phyloP scores from a whole-genome alignment of 345 rosid genomes.

The Citrus unshiu region DNA sequence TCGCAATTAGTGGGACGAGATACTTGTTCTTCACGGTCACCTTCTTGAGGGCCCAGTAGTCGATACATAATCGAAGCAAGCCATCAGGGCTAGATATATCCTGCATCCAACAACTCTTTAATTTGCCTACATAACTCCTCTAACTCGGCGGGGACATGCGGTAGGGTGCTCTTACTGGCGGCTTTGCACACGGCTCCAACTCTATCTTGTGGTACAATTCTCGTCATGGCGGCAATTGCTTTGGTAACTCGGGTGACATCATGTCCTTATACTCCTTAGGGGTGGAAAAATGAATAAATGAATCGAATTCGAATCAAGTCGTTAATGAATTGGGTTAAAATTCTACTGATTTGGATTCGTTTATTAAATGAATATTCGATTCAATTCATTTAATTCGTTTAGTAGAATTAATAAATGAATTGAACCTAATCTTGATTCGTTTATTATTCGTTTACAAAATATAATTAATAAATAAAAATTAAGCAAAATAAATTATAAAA shows the following conservation, averaged over 20 bases:
- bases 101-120: fast-evolving
- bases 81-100: not conserved
- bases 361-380: no score
- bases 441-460: no score
- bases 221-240: not conserved
- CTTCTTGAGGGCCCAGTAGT: not conserved
- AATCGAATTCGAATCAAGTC: no score
- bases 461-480: no score
- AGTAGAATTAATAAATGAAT: no score
- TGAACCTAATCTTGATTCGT: no score
- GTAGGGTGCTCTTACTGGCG: fast-evolving
- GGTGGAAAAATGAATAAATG: no score
- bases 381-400: no score
- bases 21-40: not conserved
- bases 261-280: not conserved
- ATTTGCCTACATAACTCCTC: not conserved
- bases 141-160: not conserved
- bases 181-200: not conserved
- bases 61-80: not conserved
- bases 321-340: no score
- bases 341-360: no score
- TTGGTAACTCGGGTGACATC: fast-evolving
- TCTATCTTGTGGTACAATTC: not conserved
- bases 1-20: not conserved
- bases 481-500: no score